Conservation (phyloP, 306 rosid genomes). For the Hippophae gyantsensis region DNA sequence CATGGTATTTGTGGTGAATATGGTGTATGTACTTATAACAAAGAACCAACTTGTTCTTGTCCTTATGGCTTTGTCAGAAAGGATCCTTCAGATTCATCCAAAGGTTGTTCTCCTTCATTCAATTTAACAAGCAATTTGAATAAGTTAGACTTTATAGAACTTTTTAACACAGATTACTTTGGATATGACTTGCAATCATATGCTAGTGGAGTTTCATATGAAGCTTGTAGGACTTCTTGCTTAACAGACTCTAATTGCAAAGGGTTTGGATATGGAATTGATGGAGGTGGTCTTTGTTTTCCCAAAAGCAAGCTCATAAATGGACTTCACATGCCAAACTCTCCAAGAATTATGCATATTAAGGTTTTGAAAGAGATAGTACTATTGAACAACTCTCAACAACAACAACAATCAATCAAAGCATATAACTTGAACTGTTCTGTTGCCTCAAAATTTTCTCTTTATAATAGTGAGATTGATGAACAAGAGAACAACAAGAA, state of each 20-base stretch:
- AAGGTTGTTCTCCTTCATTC: conserved; percentile 28
- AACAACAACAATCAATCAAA: background rate
- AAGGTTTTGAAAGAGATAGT: conserved; percentile 19
- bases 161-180: conserved; percentile 22
- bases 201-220: background rate
- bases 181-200: conserved; percentile 23
- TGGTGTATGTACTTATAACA: conserved; percentile 22
- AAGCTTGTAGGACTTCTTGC: conserved; percentile 21
- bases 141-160: conserved; percentile 15
- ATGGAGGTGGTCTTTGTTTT: conserved; percentile 23
- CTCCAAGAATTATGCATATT: conserved; percentile 8
- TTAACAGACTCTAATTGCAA: conserved; percentile 15
- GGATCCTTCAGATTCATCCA: conserved; percentile 25
- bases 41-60: conserved; percentile 24
- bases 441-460: background rate
- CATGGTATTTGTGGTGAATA: conserved; percentile 29
- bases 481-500: conserved; percentile 7
- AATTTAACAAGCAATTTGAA: conserved; percentile 5
- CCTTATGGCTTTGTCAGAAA: conserved; percentile 22
- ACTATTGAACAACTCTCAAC: background rate
- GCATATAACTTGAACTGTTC: conserved; percentile 19
- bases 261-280: conserved; percentile 28
- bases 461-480: conserved; percentile 1
- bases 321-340: conserved; percentile 12
- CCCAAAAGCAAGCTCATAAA: conserved; percentile 21